Conservation (phyloP, 257 asterid genomes). For the Fraxinus quadrangulata region DNA sequence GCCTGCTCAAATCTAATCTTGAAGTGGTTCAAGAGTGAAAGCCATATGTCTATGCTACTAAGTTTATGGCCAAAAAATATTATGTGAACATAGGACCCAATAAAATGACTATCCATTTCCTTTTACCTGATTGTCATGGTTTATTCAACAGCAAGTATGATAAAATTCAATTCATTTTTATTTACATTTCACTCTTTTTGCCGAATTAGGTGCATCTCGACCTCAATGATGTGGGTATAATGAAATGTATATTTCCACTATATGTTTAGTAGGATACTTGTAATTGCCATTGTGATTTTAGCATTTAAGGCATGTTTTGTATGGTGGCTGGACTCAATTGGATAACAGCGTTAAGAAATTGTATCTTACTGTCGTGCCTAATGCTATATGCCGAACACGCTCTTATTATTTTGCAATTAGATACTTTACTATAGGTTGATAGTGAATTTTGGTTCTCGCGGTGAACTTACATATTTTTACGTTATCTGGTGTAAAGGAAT, state of each 20-base stretch:
- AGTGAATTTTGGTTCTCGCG: neutral
- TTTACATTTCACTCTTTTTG: neutral
- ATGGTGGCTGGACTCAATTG: neutral
- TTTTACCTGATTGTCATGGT: neutral
- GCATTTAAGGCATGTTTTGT: neutral
- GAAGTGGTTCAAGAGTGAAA: neutral
- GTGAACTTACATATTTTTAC: neutral
- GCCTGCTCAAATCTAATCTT: no score
- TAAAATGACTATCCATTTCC: neutral
- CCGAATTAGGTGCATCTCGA: neutral
- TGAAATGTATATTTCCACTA: neutral
- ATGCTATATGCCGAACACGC: neutral
- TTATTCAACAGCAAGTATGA: neutral
- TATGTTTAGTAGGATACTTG: neutral
- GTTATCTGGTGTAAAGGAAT: constrained; percentile 51
- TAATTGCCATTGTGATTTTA: neutral
- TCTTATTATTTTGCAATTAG: neutral
- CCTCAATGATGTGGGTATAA: neutral
- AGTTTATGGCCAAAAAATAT: no score
- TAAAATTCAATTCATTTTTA: neutral
- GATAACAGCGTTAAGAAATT: neutral
- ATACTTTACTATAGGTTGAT: neutral
- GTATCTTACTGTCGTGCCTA: neutral
- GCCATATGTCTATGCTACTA: neutral
- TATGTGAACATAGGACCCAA: no score